Evolutionary conservation across 495 filamentous ascomycete genomes (phyloP), one percentile per base, ranked within the genome.

Genomic region (Lindgomyces ingoldianus): DNA sequence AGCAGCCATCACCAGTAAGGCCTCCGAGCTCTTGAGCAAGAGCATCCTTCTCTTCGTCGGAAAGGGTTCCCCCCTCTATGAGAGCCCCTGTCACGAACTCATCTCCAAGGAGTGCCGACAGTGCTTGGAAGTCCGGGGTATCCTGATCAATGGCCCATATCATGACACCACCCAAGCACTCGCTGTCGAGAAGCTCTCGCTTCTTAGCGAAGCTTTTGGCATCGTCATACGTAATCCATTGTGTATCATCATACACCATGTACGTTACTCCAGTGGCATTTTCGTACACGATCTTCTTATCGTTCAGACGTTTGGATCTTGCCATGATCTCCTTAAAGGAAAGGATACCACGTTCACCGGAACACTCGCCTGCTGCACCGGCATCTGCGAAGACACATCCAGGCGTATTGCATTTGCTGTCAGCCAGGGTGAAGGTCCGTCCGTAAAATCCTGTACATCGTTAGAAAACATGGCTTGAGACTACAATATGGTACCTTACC

Each of bases 371-470:
- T 0, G 24, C 39, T 18, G 42, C 59, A 6, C 33, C 51, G 25
- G 19, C 39, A 26, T 21, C 47, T 22, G 2, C 22, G 25, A 50
- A 63, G 21, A 12, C 16, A 44, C 60, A 63, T 14, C 53, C 30
- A 2, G 55, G 2, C 18, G 4, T 18, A 19, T 41, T 27, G 62
- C 80, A 82, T 8, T 10, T 24, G 0, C 72, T 39, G 42, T 79
- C 71, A 0, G 53, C 1, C 25, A 81, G 63, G 0, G 77, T 80
- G 62, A 76, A 82, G 14, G 36, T 57, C 2, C 76, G 65, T 12
- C 72, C 79, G 66, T 82, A 81, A 56, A 75, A 77, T 0, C 72
- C 79, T 2, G 79, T 56, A 2, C 80, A 78, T 0, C n/a, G n/a
- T n/a, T n/a, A n/a, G n/a, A n/a, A n/a, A n/a, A n/a, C n/a, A n/a